Evolutionary conservation across 176 grass and related monocot species (phyloP).

Genomic region (Musa acuminata): DNA sequence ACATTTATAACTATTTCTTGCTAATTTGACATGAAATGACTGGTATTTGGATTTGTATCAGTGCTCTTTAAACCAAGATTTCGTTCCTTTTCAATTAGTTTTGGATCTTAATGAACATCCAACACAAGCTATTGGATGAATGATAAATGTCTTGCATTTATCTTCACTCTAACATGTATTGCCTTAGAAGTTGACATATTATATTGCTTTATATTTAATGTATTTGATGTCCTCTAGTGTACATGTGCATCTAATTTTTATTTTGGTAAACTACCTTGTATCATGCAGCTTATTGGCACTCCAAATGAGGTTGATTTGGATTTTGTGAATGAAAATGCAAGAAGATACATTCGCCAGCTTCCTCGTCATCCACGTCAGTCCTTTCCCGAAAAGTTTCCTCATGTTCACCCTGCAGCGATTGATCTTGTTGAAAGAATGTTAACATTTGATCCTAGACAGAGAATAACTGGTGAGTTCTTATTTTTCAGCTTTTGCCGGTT

Average conservation of each 20-base stretch:
- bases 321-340: slow-evolving; percentile 96
- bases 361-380: slow-evolving; percentile 66
- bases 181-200: too few species aligned
- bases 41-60: too few species aligned
- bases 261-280: neutral
- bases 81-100: too few species aligned
- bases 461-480: slow-evolving; percentile 66
- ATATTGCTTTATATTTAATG: neutral
- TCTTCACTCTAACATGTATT: too few species aligned
- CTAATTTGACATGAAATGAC: too few species aligned
- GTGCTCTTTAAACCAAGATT: too few species aligned
- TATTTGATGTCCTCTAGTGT: neutral
- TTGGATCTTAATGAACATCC: too few species aligned
- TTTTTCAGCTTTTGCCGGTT: slow-evolving; percentile 5
- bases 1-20: too few species aligned
- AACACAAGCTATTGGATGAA: too few species aligned
- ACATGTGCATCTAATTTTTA: neutral
- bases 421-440: slow-evolving; percentile 93
- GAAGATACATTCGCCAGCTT: slow-evolving; percentile 84
- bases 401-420: slow-evolving; percentile 83
- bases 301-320: slow-evolving; percentile 82
- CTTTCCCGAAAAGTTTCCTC: slow-evolving; percentile 78
- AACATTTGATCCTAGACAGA: slow-evolving; percentile 84
- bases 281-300: slow-evolving; percentile 68
- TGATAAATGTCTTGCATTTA: too few species aligned